Percentiles rank a stretch among this genome's conserved stretches.
Evolutionary conservation across 352 stramenopile genomes (phyloP).

Genomic region (Phytophthora kernoviae): DNA sequence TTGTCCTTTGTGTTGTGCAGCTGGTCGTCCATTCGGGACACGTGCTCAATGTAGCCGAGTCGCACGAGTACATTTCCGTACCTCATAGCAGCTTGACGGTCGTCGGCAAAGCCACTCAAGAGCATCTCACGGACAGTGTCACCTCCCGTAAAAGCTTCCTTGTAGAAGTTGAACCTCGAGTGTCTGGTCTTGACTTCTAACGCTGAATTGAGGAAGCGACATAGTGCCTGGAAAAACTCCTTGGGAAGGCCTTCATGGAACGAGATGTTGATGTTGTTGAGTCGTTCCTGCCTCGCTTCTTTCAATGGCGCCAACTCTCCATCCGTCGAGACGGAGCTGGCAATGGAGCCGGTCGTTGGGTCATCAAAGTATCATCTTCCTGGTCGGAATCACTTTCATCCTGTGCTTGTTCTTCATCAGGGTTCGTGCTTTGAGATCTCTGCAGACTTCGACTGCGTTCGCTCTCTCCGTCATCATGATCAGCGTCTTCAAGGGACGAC

Average conservation of each 20-base stretch:
- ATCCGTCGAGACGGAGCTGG: constrained; percentile 48
- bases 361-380: constrained; percentile 45
- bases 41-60: constrained; percentile 85
- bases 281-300: constrained; percentile 66
- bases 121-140: constrained; percentile 81
- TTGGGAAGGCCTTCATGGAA: constrained; percentile 82
- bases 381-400: constrained; percentile 19
- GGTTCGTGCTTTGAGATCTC: constrained; percentile 16
- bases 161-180: constrained; percentile 88
- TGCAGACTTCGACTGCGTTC: constrained; percentile 20
- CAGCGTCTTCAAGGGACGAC: constrained; percentile 47
- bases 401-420: constrained; percentile 17
- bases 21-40: constrained; percentile 74
- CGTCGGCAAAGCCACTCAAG: constrained; percentile 75
- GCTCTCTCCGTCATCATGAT: constrained; percentile 38
- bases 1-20: constrained; percentile 86
- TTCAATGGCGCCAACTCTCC: constrained; percentile 70
- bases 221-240: constrained; percentile 79
- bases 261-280: constrained; percentile 77
- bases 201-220: constrained; percentile 72
- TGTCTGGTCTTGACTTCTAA: constrained; percentile 85
- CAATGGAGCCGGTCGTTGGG: constrained; percentile 29
- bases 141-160: constrained; percentile 81
- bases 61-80: constrained; percentile 83
- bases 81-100: constrained; percentile 66